A percentile compares a stretch with the other conserved stretches of the same genome.
Conservation (phyloP, 768 basidiomycete species). For the Serendipita indica region DNA sequence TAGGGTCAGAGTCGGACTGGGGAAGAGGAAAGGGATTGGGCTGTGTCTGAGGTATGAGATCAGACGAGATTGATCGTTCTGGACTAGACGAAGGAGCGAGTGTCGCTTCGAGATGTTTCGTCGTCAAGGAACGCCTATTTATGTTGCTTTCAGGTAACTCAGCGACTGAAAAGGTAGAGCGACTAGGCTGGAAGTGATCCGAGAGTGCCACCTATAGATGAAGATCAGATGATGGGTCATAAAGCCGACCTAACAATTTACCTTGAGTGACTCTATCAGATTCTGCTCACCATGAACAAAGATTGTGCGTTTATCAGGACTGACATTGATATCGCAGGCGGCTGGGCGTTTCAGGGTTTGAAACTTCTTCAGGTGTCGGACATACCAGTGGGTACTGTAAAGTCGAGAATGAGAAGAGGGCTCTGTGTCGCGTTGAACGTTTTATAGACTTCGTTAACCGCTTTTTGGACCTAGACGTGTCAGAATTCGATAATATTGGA, state of each 20-base stretch:
- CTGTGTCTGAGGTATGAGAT: background rate
- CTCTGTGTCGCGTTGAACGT: slow-evolving; percentile 61
- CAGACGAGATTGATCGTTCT: background rate
- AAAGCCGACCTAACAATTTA: slow-evolving; percentile 22
- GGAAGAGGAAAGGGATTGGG: background rate
- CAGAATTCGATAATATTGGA: background rate
- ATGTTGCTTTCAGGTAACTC: slow-evolving; percentile 16
- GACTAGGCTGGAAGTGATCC: slow-evolving; percentile 43
- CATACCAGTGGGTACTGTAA: slow-evolving; percentile 65
- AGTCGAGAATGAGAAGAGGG: slow-evolving; percentile 73
- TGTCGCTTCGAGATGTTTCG: background rate
- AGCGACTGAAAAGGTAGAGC: slow-evolving; percentile 62
- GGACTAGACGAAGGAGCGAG: background rate
- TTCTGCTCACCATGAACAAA: slow-evolving; percentile 78
- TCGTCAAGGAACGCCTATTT: too few species aligned
- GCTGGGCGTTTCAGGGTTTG: slow-evolving; percentile 28
- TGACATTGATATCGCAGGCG: slow-evolving; percentile 83
- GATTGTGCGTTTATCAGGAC: slow-evolving; percentile 92
- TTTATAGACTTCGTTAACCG: slow-evolving; percentile 84
- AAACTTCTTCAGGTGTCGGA: background rate
- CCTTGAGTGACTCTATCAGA: slow-evolving; percentile 65
- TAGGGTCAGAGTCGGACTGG: background rate
- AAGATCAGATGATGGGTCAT: background rate
- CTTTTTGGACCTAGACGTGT: slow-evolving; percentile 59
- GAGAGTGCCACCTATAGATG: slow-evolving; percentile 46